Conservation (phyloP, 371 early-diverging fungal genomes). For the Nematocida homosporus region DNA sequence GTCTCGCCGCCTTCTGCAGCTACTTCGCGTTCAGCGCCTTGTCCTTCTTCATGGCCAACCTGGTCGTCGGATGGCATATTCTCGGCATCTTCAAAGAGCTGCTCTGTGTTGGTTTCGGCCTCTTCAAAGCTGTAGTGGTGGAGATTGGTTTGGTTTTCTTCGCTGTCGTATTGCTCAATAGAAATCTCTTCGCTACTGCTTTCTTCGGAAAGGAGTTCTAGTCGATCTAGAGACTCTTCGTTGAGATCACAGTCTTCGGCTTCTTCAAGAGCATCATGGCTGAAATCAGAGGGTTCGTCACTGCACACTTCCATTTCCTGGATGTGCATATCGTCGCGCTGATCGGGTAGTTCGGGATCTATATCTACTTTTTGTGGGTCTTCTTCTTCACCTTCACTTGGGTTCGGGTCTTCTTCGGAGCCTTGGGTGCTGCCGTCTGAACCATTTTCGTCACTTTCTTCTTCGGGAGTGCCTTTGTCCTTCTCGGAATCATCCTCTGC, state of each 20-base stretch:
- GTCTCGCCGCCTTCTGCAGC: slow-evolving; percentile 38
- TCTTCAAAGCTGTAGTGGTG: slow-evolving; percentile 54
- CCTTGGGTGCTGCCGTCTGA: background rate
- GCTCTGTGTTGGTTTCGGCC: slow-evolving; percentile 56
- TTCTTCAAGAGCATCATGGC: slow-evolving; percentile 34
- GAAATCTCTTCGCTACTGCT: slow-evolving; percentile 34
- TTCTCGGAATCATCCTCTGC: slow-evolving; percentile 33
- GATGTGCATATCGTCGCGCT: slow-evolving; percentile 54
- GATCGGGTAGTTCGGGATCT: slow-evolving; percentile 37
- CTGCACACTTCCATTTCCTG: slow-evolving; percentile 57
- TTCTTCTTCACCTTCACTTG: background rate
- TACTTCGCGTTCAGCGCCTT: slow-evolving; percentile 47
- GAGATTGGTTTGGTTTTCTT: slow-evolving; percentile 49
- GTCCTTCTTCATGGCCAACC: slow-evolving; percentile 42
- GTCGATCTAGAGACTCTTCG: slow-evolving; percentile 55
- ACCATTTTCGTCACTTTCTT: slow-evolving; percentile 15
- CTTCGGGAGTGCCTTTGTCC: background rate
- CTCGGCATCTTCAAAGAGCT: slow-evolving; percentile 55
- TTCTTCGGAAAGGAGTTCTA: slow-evolving; percentile 51
- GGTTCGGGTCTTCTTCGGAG: background rate
- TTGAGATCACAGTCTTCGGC: slow-evolving; percentile 50
- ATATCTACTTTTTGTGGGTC: slow-evolving; percentile 19
- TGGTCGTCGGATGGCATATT: slow-evolving; percentile 32
- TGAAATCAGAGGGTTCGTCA: slow-evolving; percentile 23
- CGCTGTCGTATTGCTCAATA: slow-evolving; percentile 60